phyloP scores from a whole-genome alignment of 768 basidiomycete genomes.

The Termitomyces sp. region DNA sequence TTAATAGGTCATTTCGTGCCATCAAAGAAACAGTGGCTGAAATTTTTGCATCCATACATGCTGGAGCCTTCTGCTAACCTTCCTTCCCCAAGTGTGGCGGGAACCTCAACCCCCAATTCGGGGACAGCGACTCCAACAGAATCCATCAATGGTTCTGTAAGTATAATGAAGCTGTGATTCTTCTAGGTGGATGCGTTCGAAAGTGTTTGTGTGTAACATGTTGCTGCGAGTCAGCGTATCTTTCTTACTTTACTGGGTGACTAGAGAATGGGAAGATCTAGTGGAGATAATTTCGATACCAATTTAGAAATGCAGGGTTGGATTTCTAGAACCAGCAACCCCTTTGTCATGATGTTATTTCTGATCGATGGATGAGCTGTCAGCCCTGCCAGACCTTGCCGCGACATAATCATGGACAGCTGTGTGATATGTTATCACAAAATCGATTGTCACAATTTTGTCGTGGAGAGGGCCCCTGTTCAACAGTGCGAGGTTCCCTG shows the following conservation, averaged over 20 bases:
- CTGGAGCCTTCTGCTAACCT: constrained; percentile 44
- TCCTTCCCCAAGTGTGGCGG: constrained; percentile 37
- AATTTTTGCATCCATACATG: constrained; percentile 69
- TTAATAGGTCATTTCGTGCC: constrained; percentile 78
- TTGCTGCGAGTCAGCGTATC: neutral
- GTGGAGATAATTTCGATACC: too few species aligned
- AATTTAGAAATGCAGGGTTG: neutral
- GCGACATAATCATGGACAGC: neutral
- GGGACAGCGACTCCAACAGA: constrained; percentile 44
- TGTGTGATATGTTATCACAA: neutral
- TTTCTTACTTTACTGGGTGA: neutral
- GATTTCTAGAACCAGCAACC: neutral
- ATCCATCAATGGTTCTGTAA: constrained; percentile 14
- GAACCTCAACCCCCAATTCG: constrained; percentile 35
- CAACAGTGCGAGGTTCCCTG: neutral
- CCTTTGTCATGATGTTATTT: neutral
- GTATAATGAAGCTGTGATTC: constrained; percentile 19
- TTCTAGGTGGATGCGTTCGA: neutral
- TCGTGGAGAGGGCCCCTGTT: too few species aligned
- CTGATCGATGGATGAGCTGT: neutral
- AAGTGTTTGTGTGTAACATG: too few species aligned
- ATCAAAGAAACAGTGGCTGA: constrained; percentile 70
- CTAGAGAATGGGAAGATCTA: neutral
- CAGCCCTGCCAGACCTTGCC: neutral
- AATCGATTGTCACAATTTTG: neutral